These are phyloP conservation scores for Cladosporium sp. DNA, from an alignment of 2,329 filamentous ascomycete species.

Conservation along the genomic window DNA sequence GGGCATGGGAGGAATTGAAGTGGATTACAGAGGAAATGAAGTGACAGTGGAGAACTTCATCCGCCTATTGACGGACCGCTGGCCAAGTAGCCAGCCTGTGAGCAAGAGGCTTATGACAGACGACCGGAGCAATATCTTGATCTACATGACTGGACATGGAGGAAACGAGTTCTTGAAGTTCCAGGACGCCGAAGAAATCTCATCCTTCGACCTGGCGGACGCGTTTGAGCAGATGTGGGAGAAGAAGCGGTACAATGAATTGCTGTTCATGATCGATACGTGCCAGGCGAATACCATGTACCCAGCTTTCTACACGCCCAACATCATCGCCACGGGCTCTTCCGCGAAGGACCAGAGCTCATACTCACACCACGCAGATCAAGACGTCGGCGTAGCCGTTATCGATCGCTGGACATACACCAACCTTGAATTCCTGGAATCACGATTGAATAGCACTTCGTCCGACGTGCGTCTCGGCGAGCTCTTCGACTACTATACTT, in stretches of 20 bases:
- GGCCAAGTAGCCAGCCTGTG: conserved; percentile 88
- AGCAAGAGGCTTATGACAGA: conserved; percentile 93
- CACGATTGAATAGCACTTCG: conserved; percentile 76
- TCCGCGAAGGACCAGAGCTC: conserved; percentile 93
- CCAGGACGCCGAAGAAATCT: conserved; percentile 96
- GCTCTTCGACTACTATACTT: conserved; percentile 93
- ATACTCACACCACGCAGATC: conserved; percentile 96
- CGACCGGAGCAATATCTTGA: conserved; percentile 90
- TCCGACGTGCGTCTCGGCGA: conserved; percentile 89
- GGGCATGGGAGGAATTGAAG: conserved; percentile 64
- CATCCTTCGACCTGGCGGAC: conserved; percentile 90
- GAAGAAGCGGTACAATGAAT: conserved; percentile 97
- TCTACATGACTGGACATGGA: conserved; percentile 99
- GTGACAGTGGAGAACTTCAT: conserved; percentile 99
- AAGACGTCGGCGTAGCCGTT: conserved; percentile 94
- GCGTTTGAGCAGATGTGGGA: conserved; percentile 99
- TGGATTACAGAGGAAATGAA: conserved; percentile 96
- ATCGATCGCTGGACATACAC: conserved; percentile 99
- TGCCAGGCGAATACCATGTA: conserved; percentile 99
- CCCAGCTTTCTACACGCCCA: conserved; percentile 94
- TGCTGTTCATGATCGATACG: conserved; percentile 99
- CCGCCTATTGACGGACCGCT: conserved; percentile 84
- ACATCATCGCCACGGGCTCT: conserved; percentile 96
- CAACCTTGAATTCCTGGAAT: conserved; percentile 94
- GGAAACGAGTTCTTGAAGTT: conserved; percentile 98